Evolutionary conservation across 164 flowering plant genomes (phyloP), one percentile per base, ranked within the genome.

Genomic region (Nymphaea thermarum): DNA sequence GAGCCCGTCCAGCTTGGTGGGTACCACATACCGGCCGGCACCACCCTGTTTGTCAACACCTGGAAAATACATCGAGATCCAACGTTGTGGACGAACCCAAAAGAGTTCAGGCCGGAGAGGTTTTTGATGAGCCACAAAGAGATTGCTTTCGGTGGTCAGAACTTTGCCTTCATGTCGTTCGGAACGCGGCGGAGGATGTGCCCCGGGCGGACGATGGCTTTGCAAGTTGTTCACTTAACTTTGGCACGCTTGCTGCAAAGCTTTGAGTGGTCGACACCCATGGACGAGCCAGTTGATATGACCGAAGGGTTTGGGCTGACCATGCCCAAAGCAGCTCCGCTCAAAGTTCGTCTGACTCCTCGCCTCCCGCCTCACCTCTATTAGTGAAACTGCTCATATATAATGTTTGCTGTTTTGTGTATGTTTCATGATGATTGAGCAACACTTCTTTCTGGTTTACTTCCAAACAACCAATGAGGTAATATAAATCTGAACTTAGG

Each of bases 281-380:
- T 10, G 42, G 41, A 51, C 42, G 45, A 42, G 43, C 63, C 63
- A 5, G 63, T 67, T 2, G 69, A 67, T 45, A 67, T 68, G 70
- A 60, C 64, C 3, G 70, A 68, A 64, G 47, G 63, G 25, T 17
- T 18, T 10, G 69, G 69, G 3, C 1, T 51, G 14, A 66, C 60
- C 43, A 66, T 66, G 60, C 70, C 73, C 7, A 66, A 53, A 53
- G 68, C n/a, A n/a, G 44, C 6, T 6, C 68, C 43, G 41, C 25
- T 66, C 43, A 25, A 66, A 36, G 61, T 53, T 17, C 61, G 25
- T 43, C 41, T 66, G 53, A 51, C 42, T 42, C 68, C 68, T n/a
- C 68, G 68, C 4, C 68, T 66, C 53, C 68, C 68, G 4, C 53
- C 43, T 66, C 53, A 62, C 18, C 10, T 62, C 10, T 62, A 62